phyloP scores from a whole-genome alignment of 108 stramenopile species.

The Pseudonitzschia pungens region DNA sequence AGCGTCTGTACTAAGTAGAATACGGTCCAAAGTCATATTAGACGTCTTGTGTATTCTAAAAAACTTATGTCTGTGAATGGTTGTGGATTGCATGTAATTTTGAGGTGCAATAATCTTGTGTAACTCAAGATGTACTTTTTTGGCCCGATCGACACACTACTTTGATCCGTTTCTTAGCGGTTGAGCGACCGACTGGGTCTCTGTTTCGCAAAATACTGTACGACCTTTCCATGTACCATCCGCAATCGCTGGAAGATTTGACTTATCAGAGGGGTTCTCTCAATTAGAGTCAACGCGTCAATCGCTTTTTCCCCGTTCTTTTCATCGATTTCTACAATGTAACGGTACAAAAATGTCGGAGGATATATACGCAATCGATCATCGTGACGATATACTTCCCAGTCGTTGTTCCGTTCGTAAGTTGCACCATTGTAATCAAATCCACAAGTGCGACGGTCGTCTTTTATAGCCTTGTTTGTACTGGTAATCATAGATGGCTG shows the following conservation, averaged over 20 bases:
- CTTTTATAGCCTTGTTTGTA: not conserved
- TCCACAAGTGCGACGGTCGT: not conserved
- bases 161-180: too few relatives aligned
- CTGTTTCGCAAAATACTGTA: not conserved
- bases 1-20: constrained; percentile 75
- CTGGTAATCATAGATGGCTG: not conserved
- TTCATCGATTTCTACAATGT: not conserved
- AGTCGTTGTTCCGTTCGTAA: not conserved
- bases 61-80: too few relatives aligned
- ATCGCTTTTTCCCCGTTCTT: not conserved
- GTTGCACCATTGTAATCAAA: not conserved
- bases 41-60: not conserved
- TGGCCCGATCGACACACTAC: not conserved
- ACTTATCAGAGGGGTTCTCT: not conserved
- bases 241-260: constrained; percentile 1
- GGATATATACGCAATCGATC: constrained; percentile 3
- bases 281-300: constrained; percentile 4
- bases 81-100: too few relatives aligned
- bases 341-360: not conserved
- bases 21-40: not conserved
- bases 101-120: too few relatives aligned
- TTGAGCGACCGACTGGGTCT: not conserved
- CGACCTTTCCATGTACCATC: not conserved
- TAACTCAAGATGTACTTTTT: too few relatives aligned
- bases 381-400: constrained; percentile 14